Conservation (phyloP, 495 filamentous ascomycete genomes). For the Amorphotheca resinae region DNA sequence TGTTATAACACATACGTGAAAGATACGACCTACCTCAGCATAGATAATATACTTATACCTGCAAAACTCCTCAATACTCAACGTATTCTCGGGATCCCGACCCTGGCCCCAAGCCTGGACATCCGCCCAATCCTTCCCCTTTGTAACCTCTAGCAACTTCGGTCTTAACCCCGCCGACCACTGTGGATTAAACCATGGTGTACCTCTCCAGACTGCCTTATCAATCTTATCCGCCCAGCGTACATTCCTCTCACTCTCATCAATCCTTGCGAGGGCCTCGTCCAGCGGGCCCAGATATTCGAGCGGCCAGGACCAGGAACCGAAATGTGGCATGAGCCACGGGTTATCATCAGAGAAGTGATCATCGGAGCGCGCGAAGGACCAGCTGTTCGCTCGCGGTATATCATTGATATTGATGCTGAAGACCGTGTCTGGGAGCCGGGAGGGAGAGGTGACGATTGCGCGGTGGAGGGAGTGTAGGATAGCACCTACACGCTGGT, state of each 20-base stretch:
- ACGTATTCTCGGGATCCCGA: slow-evolving; percentile 23
- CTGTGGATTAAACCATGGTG: slow-evolving; percentile 36
- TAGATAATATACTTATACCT: slow-evolving; percentile 41
- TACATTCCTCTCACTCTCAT: slow-evolving; percentile 24
- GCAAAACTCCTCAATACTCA: slow-evolving; percentile 37
- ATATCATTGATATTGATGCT: slow-evolving; percentile 32
- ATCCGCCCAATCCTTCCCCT: slow-evolving; percentile 35
- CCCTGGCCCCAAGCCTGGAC: slow-evolving; percentile 29
- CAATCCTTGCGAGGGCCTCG: slow-evolving; percentile 27
- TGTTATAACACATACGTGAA: too few relatives aligned
- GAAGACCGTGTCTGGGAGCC: slow-evolving; percentile 52
- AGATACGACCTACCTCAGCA: slow-evolving; percentile 33
- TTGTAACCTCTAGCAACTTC: slow-evolving; percentile 27
- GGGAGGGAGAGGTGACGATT: slow-evolving; percentile 33
- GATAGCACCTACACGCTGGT: slow-evolving; percentile 28
- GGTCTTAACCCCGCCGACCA: slow-evolving; percentile 30
- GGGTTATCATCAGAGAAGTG: slow-evolving; percentile 26
- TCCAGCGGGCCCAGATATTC: slow-evolving; percentile 23
- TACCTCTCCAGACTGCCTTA: slow-evolving; percentile 61
- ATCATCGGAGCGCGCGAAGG: slow-evolving; percentile 29
- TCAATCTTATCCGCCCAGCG: slow-evolving; percentile 42
- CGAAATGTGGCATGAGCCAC: slow-evolving; percentile 73
- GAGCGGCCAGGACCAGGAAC: slow-evolving; percentile 63
- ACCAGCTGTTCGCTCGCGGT: slow-evolving; percentile 26
- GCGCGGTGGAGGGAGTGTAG: slow-evolving; percentile 39